phyloP scores from a whole-genome alignment of 1,139 yeast species.

The Suhomyces kunorum region DNA sequence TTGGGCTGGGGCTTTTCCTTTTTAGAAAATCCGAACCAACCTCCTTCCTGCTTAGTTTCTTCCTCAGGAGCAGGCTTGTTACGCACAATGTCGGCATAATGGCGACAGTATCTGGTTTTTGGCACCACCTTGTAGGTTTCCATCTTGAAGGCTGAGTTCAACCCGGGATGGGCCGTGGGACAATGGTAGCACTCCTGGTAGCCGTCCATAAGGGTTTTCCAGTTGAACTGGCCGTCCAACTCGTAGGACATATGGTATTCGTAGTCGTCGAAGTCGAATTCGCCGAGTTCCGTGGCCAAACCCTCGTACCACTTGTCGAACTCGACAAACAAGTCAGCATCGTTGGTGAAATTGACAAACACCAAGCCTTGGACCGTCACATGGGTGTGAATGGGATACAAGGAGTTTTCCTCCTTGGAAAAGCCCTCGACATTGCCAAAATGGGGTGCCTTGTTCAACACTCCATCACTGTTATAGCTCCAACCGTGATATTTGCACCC shows the following conservation, averaged over 20 bases:
- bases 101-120: conserved; percentile 59
- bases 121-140: conserved; percentile 66
- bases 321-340: conserved; percentile 27
- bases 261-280: conserved; percentile 59
- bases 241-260: conserved; percentile 69
- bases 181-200: conserved; percentile 69
- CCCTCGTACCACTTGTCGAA: conserved; percentile 57
- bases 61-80: conserved; percentile 81
- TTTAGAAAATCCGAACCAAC: conserved; percentile 53
- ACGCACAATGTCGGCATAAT: conserved; percentile 82
- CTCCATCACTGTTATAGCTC: conserved; percentile 61
- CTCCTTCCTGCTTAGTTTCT: conserved; percentile 69
- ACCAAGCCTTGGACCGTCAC: conserved; percentile 58
- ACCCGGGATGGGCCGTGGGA: conserved; percentile 66
- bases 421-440: conserved; percentile 61
- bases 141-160: conserved; percentile 58
- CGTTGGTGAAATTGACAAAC: conserved; percentile 50
- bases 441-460: conserved; percentile 60
- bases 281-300: conserved; percentile 51
- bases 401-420: conserved; percentile 54
- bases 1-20: conserved; percentile 24
- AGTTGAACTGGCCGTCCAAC: conserved; percentile 60
- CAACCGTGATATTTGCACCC: conserved; percentile 70
- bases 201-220: conserved; percentile 70
- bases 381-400: conserved; percentile 56